Conservation (phyloP, 208 protist species). For the Trypanosoma theileri region DNA sequence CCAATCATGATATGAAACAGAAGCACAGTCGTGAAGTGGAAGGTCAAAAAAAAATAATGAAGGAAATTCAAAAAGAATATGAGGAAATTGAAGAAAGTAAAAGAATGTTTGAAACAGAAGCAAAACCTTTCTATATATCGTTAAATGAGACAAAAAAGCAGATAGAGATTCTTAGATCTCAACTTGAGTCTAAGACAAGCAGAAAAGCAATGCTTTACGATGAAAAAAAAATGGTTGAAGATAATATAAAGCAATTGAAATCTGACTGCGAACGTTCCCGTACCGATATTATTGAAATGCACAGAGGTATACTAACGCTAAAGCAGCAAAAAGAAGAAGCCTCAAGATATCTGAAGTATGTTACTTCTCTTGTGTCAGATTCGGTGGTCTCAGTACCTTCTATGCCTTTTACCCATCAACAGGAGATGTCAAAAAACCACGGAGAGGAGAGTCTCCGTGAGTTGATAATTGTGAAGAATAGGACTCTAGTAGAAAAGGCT, state of each 20-base stretch:
- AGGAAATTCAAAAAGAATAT: constrained; percentile 10
- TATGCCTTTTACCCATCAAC: neutral
- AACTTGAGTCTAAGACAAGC: constrained; percentile 12
- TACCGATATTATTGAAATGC: constrained; percentile 7
- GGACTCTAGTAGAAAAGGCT: constrained; percentile 11
- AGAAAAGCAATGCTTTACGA: constrained; percentile 18
- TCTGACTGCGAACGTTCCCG: constrained; percentile 2
- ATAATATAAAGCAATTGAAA: constrained; percentile 11
- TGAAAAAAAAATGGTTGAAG: constrained; percentile 10
- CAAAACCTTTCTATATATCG: neutral
- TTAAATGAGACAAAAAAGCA: constrained; percentile 15
- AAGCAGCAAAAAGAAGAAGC: constrained; percentile 3
- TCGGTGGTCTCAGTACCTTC: neutral
- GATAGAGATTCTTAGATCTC: constrained; percentile 4
- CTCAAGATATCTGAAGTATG: constrained; percentile 10
- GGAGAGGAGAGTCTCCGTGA: constrained; percentile 10
- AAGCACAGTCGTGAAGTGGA: constrained; percentile 8
- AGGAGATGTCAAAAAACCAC: neutral
- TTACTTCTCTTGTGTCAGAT: constrained; percentile 6
- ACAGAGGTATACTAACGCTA: neutral
- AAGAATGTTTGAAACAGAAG: constrained; percentile 6
- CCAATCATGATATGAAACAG: constrained; percentile 1
- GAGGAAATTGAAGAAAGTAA: constrained; percentile 9
- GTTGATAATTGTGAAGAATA: neutral
- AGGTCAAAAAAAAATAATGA: constrained; percentile 5